Percentiles rank a stretch among this genome's conserved stretches.
phyloP scores from a whole-genome alignment of 2,329 filamentous ascomycete genomes.

The Fusarium ramigenum region DNA sequence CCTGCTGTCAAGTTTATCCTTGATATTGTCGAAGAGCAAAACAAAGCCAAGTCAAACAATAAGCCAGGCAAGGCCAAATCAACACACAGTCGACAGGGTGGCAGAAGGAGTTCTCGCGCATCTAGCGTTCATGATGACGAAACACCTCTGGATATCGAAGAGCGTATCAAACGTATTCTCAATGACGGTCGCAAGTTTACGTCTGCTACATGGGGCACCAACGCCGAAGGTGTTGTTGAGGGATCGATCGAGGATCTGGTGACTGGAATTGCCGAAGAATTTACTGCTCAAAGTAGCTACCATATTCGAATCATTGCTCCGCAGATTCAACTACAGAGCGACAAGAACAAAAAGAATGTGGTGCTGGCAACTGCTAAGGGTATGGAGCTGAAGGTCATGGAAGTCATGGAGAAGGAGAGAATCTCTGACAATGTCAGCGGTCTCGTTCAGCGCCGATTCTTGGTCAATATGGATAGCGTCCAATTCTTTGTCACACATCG shows the following conservation, averaged over 20 bases:
- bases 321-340: conserved; percentile 97
- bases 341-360: conserved; percentile 97
- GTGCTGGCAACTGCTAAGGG: conserved; percentile 95
- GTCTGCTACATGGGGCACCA: conserved; percentile 45
- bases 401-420: conserved; percentile 96
- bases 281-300: conserved; percentile 91
- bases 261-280: conserved; percentile 85
- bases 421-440: conserved; percentile 94
- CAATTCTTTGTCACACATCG: conserved; percentile 98
- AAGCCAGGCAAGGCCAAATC: conserved; percentile 45
- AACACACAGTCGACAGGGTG: conserved; percentile 41
- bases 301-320: conserved; percentile 94
- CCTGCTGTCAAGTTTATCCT: conserved; percentile 97
- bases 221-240: conserved; percentile 48
- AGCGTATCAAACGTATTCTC: conserved; percentile 85
- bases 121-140: conserved; percentile 62
- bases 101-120: conserved; percentile 49
- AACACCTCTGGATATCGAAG: conserved; percentile 74
- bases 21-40: conserved; percentile 95
- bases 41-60: conserved; percentile 67
- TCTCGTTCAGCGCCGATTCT: conserved; percentile 91
- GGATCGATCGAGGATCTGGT: conserved; percentile 69
- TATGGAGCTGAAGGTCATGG: conserved; percentile 97
- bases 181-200: conserved; percentile 87
- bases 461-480: conserved; percentile 95